Percentiles rank a stretch among this genome's conserved stretches.
These are phyloP conservation scores for Trichoderma harzianum DNA, from an alignment of 2,329 filamentous ascomycete genomes.

Conservation along the genomic window DNA sequence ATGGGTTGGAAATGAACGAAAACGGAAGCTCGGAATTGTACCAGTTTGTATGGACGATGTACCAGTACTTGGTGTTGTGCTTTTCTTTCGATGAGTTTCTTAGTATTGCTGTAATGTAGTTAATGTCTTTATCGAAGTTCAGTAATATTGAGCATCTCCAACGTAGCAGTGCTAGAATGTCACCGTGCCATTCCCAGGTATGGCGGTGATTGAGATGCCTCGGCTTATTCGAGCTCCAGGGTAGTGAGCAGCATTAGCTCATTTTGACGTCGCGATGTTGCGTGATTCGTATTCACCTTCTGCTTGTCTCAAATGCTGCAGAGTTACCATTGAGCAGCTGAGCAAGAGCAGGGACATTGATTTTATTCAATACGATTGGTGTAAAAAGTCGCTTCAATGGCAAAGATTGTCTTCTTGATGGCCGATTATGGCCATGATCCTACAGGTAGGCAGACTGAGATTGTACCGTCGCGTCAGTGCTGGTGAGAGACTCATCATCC, in stretches of 20 bases:
- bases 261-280: background rate
- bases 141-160: background rate
- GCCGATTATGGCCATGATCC: constrained; percentile 55
- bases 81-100: background rate
- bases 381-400: constrained; percentile 16
- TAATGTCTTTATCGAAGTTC: background rate
- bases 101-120: background rate
- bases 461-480: background rate
- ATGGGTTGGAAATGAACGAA: background rate
- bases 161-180: background rate
- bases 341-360: background rate
- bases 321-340: background rate
- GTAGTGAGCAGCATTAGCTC: background rate
- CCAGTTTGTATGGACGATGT: background rate
- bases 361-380: background rate
- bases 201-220: background rate
- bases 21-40: background rate
- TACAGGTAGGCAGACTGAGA: constrained; percentile 38
- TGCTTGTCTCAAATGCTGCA: background rate
- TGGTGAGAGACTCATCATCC: background rate
- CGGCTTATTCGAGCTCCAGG: background rate
- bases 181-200: background rate
- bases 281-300: background rate
- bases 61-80: background rate
- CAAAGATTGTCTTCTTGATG: constrained; percentile 47